These are phyloP conservation scores for Salix viminalis DNA, from an alignment of 345 rosid genomes.

Conservation along the genomic window DNA sequence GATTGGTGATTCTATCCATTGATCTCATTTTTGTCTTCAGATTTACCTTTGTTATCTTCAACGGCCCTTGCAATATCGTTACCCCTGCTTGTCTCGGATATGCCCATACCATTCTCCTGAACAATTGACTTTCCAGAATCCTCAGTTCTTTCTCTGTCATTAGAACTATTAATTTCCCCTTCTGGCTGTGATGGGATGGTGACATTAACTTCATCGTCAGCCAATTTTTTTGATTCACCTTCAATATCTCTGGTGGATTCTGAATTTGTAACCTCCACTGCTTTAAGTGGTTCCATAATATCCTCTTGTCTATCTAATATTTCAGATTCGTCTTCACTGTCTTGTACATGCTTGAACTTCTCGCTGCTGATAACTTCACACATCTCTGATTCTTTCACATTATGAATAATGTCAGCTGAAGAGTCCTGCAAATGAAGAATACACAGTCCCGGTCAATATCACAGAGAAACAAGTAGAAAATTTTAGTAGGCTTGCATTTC, in stretches of 20 bases:
- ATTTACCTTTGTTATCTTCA: background rate
- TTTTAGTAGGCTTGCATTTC: too few species aligned
- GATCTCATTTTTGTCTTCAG: background rate
- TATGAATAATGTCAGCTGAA: background rate
- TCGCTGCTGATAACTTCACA: slow-evolving; percentile 5
- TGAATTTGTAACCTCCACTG: background rate
- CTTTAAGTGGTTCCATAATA: slow-evolving; percentile 5
- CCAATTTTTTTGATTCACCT: slow-evolving; percentile 2
- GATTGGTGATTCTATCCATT: background rate
- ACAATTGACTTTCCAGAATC: background rate
- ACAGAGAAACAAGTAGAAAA: too few species aligned
- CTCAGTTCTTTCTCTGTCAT: background rate
- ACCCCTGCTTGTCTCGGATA: background rate
- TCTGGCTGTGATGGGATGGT: background rate
- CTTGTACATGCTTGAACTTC: slow-evolving; percentile 6
- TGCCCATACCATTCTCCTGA: background rate
- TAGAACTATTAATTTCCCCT: slow-evolving; percentile 3
- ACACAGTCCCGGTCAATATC: slow-evolving; percentile 12
- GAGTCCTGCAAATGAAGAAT: slow-evolving; percentile 13
- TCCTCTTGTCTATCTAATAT: slow-evolving; percentile 1
- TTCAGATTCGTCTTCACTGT: slow-evolving; percentile 5
- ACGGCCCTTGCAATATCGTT: background rate
- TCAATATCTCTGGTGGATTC: slow-evolving; percentile 5
- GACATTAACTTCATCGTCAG: background rate
- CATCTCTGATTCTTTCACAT: slow-evolving; percentile 6